phyloP scores from a whole-genome alignment of 176 grass and related monocot genomes.

The Carex pumila region DNA sequence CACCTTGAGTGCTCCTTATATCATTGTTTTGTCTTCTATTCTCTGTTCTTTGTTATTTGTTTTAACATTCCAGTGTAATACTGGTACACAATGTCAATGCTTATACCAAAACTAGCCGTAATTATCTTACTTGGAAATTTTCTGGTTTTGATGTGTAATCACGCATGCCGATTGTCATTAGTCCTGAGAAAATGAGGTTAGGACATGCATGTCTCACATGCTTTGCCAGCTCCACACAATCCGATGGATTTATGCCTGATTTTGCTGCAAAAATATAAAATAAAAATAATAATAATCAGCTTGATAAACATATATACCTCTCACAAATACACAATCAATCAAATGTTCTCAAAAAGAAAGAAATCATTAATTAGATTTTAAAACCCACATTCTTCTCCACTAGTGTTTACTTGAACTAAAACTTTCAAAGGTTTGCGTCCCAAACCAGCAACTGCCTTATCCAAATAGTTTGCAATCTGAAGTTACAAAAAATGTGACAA shows the following conservation, averaged over 20 bases:
- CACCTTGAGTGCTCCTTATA: neutral
- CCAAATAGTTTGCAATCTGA: conserved; percentile 78
- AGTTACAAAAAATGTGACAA: conserved; percentile 12
- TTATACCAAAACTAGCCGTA: neutral
- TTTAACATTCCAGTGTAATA: neutral
- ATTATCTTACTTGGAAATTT: conserved; percentile 59
- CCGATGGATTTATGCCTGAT: conserved; percentile 70
- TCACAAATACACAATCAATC: neutral
- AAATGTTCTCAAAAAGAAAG: neutral
- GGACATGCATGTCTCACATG: conserved; percentile 70
- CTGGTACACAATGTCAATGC: neutral
- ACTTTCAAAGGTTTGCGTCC: conserved; percentile 79
- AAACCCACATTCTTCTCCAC: conserved; percentile 93
- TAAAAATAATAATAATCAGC: neutral
- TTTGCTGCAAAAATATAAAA: conserved; percentile 53
- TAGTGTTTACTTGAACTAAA: conserved; percentile 94
- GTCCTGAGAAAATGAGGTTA: conserved; percentile 70
- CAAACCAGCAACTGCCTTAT: conserved; percentile 59
- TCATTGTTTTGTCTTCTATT: neutral
- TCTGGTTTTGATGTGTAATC: conserved; percentile 81
- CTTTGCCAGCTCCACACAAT: conserved; percentile 59
- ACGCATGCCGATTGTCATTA: conserved; percentile 91
- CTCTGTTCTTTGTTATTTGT: neutral
- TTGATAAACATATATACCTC: neutral
- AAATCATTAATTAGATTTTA: neutral